Evolutionary conservation across 768 basidiomycete species (phyloP).

Genomic region (Pleurotus giganteus): DNA sequence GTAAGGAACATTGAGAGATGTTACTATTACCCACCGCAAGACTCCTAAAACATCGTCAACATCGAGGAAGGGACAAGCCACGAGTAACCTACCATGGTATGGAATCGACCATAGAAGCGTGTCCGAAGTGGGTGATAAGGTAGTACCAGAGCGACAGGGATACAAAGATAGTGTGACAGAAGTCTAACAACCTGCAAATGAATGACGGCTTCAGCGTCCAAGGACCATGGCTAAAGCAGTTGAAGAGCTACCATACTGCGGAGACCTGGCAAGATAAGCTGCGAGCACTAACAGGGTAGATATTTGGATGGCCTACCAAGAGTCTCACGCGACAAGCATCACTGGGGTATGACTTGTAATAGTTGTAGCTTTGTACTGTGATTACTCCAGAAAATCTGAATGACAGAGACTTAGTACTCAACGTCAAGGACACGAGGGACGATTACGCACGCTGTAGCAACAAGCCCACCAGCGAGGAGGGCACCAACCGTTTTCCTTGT

Average conservation of each 20-base stretch:
- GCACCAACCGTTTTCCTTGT: constrained; percentile 36
- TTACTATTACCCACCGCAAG: constrained; percentile 29
- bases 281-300: background rate
- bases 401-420: background rate
- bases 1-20: background rate
- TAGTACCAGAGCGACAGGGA: constrained; percentile 40
- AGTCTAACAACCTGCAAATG: constrained; percentile 29
- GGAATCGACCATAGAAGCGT: constrained; percentile 31
- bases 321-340: constrained; percentile 29
- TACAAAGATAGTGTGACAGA: constrained; percentile 38
- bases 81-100: constrained; percentile 39
- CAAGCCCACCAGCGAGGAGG: constrained; percentile 37
- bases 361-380: constrained; percentile 34
- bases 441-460: constrained; percentile 34
- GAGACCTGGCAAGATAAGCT: constrained; percentile 17
- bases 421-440: background rate
- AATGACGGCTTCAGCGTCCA: background rate
- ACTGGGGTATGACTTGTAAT: constrained; percentile 35
- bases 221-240: background rate
- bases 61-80: background rate
- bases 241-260: constrained; percentile 25
- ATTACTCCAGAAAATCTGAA: constrained; percentile 41
- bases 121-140: constrained; percentile 43
- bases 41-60: constrained; percentile 24
- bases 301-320: constrained; percentile 25